Base-by-base conservation (phyloP, 805 yeast genomes). In the Grigorovia yakushimaensis region DNA sequence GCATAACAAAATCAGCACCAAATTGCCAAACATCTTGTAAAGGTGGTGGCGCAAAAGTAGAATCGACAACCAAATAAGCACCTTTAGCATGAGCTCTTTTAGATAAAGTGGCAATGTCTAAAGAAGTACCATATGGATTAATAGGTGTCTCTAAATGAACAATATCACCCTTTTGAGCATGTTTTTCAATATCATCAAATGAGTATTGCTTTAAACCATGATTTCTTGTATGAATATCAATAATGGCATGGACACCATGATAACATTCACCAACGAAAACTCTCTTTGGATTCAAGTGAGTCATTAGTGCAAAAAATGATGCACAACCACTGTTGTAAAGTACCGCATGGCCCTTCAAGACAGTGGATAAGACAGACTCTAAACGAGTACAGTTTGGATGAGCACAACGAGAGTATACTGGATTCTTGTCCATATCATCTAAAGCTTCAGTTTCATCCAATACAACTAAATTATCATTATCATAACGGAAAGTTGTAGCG, bases 1-100 rank as follows among this genome's bases (percentile, higher is more conserved):
- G 96, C 76, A 89, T 69, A 17, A 89, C 79, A 54, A 87, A 66
- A 63, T 89, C 96, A 22, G 84, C 96, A 43, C 93, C 96, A 56
- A 77, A 82, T 37, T 73, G 72, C 66, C 87, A 86, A 4, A 94
- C 91, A 50, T 86, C 77, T 55, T 79, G 83, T 48, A 88, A 66
- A 20, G 95, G 95, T 10, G 94, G 94, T 17, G 96, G 96, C 7
- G 96, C 96, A 65, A 89, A 85, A 0, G 96, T 89, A 5, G 95
- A 74, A 64, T 89, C 97, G 13, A 85, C 79, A 23, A 79, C 57
- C 13, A 88, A 65, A 20, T 69, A 56, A 0, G 94, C 96, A 18
- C 95, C 95, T 47, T 77, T 77, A 2, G 72, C 68, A 59, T 87
- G 95, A 1, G 95, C 95, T 49, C 73, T 73, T 3, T 77, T 70